Evolutionary conservation across 2,329 filamentous ascomycete genomes (phyloP).

Genomic region (Pseudocercospora cruenta): DNA sequence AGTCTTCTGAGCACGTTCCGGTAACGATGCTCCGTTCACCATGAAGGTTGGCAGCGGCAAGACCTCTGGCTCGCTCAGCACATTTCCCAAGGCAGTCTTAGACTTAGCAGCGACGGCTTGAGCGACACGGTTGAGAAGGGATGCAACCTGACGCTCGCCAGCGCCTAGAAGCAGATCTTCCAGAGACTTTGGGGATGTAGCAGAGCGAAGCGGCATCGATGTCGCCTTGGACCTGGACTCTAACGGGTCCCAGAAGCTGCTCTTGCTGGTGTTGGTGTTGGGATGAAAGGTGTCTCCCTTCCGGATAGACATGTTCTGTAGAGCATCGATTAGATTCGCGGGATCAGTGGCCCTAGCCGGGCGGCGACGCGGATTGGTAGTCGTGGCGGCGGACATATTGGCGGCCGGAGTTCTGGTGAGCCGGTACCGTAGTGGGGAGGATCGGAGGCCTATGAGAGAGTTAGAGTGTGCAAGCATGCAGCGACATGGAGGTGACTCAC

Average conservation of each 20-base stretch:
- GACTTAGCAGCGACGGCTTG: slow-evolving; percentile 45
- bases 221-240: slow-evolving; percentile 32
- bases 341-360: slow-evolving; percentile 41
- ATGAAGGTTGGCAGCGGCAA: slow-evolving; percentile 53
- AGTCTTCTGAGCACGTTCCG: slow-evolving; percentile 36
- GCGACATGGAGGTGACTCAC: slow-evolving; percentile 24
- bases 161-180: slow-evolving; percentile 53
- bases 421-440: slow-evolving; percentile 24
- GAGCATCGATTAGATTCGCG: slow-evolving; percentile 41
- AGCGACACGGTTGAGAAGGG: slow-evolving; percentile 51
- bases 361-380: slow-evolving; percentile 51
- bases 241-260: slow-evolving; percentile 44
- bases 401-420: slow-evolving; percentile 20
- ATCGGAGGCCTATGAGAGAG: slow-evolving; percentile 22
- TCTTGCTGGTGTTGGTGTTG: slow-evolving; percentile 47
- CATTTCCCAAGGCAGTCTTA: slow-evolving; percentile 40
- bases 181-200: slow-evolving; percentile 52
- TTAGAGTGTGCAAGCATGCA: slow-evolving; percentile 20
- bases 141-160: slow-evolving; percentile 49
- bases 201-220: slow-evolving; percentile 52
- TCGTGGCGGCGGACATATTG: slow-evolving; percentile 34
- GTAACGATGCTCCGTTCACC: slow-evolving; percentile 41
- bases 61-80: slow-evolving; percentile 54
- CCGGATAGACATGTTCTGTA: slow-evolving; percentile 50
- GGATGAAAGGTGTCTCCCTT: slow-evolving; percentile 56